phyloP scores from a whole-genome alignment of 345 rosid genomes.

The Adansonia digitata region DNA sequence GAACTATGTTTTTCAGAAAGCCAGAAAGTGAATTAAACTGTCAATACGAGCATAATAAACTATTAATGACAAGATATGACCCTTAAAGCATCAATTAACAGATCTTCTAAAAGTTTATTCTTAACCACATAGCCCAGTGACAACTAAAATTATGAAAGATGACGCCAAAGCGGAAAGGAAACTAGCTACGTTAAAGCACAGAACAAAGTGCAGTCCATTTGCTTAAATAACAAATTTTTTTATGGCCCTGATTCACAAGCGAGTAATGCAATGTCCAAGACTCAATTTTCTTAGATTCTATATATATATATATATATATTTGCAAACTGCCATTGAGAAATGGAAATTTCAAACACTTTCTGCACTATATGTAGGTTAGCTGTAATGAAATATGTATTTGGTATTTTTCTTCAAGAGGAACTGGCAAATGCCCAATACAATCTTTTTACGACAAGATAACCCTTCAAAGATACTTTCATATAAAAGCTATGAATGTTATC shows the following conservation, averaged over 20 bases:
- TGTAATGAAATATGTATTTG: background rate
- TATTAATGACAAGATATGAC: background rate
- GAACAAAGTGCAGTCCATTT: background rate
- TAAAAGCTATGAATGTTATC: conserved; percentile 4
- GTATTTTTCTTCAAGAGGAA: background rate
- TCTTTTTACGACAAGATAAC: background rate
- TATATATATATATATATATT: no score
- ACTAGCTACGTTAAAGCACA: background rate
- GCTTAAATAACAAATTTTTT: background rate
- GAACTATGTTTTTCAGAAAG: background rate
- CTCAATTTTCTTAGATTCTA: background rate
- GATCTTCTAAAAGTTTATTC: background rate
- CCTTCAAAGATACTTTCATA: background rate
- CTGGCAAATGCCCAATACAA: background rate
- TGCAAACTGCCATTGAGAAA: no score
- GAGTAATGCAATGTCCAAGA: background rate
- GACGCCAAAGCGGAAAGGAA: background rate
- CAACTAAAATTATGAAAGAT: background rate
- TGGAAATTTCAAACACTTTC: background rate
- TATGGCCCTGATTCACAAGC: background rate
- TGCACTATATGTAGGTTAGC: background rate
- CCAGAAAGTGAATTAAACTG: background rate
- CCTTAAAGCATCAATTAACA: background rate
- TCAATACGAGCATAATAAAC: background rate
- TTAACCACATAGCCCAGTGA: background rate